Evolutionary conservation across 169 alveolate species (phyloP), one percentile per base, ranked within the genome.

Genomic region (Babesia sp.): DNA sequence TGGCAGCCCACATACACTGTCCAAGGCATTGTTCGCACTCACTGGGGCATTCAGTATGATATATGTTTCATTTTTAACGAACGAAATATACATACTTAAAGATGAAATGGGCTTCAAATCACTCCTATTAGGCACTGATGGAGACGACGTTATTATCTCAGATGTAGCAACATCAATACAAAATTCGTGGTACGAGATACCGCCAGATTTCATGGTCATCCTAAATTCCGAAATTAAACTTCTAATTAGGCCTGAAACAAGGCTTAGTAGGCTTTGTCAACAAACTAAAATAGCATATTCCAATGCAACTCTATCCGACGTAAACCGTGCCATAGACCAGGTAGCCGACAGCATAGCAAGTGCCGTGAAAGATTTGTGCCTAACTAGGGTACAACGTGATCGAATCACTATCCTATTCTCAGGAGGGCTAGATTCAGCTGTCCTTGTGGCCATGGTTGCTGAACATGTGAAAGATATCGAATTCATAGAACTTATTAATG

Each of bases 361-460:
- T 7, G 61, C 71, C n/a, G 74, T 76, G 29, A 54, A 11, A 46
- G 44, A 46, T 22, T 24, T 54, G 2, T 76, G 86, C 31, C 29
- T 28, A 12, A n/a, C 20, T 6, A 3, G 75, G 31, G 48, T 37
- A 3, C 34, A 29, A 41, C 16, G 68, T 16, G 71, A 76, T 8
- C 36, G 81, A 31, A 85, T 71, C 39, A 76, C 84, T 9, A 63
- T 87, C 11, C 63, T 87, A 36, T 87, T 83, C 59, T 87, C 93
- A 4, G 93, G 93, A 20, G 89, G 93, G 28, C 59, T 87, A 16
- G 93, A 87, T 46, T 87, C 93, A n/a, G 74, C 90, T 14, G 24
- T 87, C 16, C 53, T 87, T 6, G 71, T 91, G 9, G 39, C 70
- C 26, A 61, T 84, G 46, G 86, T 85, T 20, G 85, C 84, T 22